Conservation (phyloP, 2,329 filamentous ascomycete genomes). For the Elsinoe perseae region DNA sequence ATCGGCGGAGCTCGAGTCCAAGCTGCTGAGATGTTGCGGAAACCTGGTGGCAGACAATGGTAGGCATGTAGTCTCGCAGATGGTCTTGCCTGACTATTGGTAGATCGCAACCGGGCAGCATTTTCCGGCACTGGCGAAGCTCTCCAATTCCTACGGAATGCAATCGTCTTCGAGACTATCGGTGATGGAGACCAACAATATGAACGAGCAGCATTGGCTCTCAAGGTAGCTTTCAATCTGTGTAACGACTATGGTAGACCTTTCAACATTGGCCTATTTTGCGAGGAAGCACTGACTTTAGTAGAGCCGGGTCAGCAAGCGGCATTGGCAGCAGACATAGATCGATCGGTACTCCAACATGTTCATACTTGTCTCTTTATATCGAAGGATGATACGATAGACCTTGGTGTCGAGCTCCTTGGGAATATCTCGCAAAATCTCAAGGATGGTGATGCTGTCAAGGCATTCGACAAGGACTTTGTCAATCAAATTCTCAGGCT, state of each 20-base stretch:
- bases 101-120: conserved; percentile 13
- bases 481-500: conserved; percentile 11
- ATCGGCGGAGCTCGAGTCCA: neutral
- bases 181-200: conserved; percentile 1
- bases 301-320: conserved; percentile 12
- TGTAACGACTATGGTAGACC: conserved; percentile 17
- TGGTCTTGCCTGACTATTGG: neutral
- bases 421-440: neutral
- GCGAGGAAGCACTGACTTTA: neutral
- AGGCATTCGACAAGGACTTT: conserved; percentile 8
- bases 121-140: neutral
- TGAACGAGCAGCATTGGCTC: conserved; percentile 3
- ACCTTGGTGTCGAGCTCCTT: conserved; percentile 14
- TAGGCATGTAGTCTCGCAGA: neutral
- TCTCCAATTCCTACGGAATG: neutral
- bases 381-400: conserved; percentile 12
- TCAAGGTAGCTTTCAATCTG: conserved; percentile 19
- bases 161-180: conserved; percentile 1
- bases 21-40: conserved; percentile 18
- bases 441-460: neutral
- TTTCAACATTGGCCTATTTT: neutral
- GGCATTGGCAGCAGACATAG: neutral
- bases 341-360: conserved; percentile 14
- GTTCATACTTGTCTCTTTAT: conserved; percentile 17
- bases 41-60: conserved; percentile 19